Conservation (phyloP, 345 rosid genomes). For the Acer negundo region DNA sequence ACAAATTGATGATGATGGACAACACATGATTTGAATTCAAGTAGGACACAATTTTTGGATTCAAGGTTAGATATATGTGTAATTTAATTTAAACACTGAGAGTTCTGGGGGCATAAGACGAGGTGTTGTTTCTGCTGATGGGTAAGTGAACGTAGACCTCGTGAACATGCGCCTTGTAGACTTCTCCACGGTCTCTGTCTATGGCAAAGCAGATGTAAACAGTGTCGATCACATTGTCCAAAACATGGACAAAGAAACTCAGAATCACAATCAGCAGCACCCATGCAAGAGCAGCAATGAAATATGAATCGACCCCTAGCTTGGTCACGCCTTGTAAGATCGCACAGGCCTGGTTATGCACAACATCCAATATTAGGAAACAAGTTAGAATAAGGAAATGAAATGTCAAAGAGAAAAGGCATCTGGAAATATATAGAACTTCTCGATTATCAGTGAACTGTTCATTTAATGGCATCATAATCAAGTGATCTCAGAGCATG, state of each 20-base stretch:
- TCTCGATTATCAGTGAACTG: not conserved
- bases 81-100: constrained; percentile 38
- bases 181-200: constrained; percentile 84
- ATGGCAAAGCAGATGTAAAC: constrained; percentile 81
- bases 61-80: not conserved
- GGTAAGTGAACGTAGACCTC: constrained; percentile 85
- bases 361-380: constrained; percentile 2
- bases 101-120: constrained; percentile 35
- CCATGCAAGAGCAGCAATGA: constrained; percentile 69
- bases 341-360: constrained; percentile 57
- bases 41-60: not conserved
- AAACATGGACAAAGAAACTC: constrained; percentile 73
- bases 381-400: not conserved
- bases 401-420: not conserved
- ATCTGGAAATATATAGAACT: not conserved
- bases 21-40: constrained; percentile 6
- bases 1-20: constrained; percentile 17
- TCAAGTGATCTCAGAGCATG: not conserved
- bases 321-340: constrained; percentile 61
- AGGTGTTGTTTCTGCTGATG: constrained; percentile 58
- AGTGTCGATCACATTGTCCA: constrained; percentile 84
- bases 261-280: constrained; percentile 50
- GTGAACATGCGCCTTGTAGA: constrained; percentile 79
- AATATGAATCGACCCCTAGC: constrained; percentile 61
- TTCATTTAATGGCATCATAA: not conserved